Conservation (phyloP, 2,329 filamentous ascomycete genomes). For the Penicillium sp. region DNA sequence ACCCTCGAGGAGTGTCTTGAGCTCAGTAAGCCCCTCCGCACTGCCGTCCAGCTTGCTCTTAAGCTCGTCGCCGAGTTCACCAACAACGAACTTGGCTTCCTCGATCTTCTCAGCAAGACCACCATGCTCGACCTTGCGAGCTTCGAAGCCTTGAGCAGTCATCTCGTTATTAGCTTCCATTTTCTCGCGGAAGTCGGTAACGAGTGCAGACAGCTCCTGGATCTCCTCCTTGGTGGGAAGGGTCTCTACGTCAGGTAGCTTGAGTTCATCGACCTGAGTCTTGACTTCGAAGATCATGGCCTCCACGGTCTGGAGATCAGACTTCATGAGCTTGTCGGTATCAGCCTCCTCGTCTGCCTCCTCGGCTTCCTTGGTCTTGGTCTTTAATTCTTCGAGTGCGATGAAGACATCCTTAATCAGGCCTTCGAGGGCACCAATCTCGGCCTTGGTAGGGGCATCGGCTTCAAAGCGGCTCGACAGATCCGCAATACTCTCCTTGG, state of each 20-base stretch:
- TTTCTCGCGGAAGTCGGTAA: slow-evolving; percentile 71
- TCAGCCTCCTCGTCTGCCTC: slow-evolving; percentile 49
- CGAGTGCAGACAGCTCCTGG: slow-evolving; percentile 69
- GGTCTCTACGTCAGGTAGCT: slow-evolving; percentile 71
- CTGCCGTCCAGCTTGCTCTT: slow-evolving; percentile 79
- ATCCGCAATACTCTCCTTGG: slow-evolving; percentile 73
- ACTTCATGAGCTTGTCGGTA: slow-evolving; percentile 73
- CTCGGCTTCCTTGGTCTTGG: slow-evolving; percentile 46
- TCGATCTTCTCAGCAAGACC: slow-evolving; percentile 77
- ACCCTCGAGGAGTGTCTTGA: slow-evolving; percentile 67
- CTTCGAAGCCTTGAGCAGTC: slow-evolving; percentile 79
- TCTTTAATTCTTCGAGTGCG: slow-evolving; percentile 73
- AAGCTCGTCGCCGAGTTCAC: slow-evolving; percentile 77
- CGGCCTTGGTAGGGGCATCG: slow-evolving; percentile 75
- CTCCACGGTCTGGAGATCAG: slow-evolving; percentile 80
- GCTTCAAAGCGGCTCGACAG: slow-evolving; percentile 71
- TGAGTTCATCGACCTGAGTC: slow-evolving; percentile 73
- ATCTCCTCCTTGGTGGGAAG: slow-evolving; percentile 80
- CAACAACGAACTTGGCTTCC: slow-evolving; percentile 77
- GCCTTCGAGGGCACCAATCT: slow-evolving; percentile 76
- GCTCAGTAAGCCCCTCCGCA: slow-evolving; percentile 65
- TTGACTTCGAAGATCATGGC: slow-evolving; percentile 86
- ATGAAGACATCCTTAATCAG: slow-evolving; percentile 78
- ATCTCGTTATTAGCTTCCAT: slow-evolving; percentile 72
- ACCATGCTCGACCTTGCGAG: slow-evolving; percentile 82